Conservation (phyloP, 176 grass and related monocot species). For the Ananas comosus region DNA sequence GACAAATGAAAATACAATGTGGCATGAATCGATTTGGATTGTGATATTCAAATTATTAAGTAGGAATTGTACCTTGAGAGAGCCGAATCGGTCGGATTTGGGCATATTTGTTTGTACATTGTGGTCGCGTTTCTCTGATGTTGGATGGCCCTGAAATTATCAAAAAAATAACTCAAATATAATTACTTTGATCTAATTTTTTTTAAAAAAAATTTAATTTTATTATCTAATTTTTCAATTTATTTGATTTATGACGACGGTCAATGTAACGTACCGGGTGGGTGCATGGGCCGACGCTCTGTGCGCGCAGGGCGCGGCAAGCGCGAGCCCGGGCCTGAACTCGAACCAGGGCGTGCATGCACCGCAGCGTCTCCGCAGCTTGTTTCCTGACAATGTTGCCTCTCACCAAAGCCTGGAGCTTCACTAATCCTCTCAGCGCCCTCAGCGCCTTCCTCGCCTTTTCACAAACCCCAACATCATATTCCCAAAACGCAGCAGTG, state of each 20-base stretch:
- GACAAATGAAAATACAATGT: too few species aligned
- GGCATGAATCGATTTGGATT: too few species aligned
- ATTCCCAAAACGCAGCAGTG: too few species aligned
- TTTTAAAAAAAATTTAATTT: too few species aligned
- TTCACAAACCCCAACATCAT: neutral
- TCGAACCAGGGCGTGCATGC: constrained; percentile 88
- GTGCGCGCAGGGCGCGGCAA: constrained; percentile 36
- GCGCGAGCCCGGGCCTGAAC: constrained; percentile 67
- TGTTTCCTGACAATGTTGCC: constrained; percentile 95
- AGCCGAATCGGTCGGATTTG: constrained; percentile 40
- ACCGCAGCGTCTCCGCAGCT: constrained; percentile 82
- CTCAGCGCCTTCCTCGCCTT: constrained; percentile 87
- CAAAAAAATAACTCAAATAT: neutral
- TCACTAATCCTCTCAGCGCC: constrained; percentile 77
- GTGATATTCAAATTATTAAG: too few species aligned
- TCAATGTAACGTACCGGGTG: neutral
- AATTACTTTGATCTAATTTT: too few species aligned
- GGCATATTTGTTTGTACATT: constrained; percentile 16
- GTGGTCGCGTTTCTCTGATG: constrained; percentile 68
- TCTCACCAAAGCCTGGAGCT: constrained; percentile 88
- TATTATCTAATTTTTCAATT: neutral
- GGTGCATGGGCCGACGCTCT: constrained; percentile 3
- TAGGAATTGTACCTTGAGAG: constrained; percentile 35
- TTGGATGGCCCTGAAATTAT: constrained; percentile 38
- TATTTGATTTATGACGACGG: constrained; percentile 14